Evolutionary conservation across 148 eudicot genomes (phyloP).

Genomic region (Arbutus unedo): DNA sequence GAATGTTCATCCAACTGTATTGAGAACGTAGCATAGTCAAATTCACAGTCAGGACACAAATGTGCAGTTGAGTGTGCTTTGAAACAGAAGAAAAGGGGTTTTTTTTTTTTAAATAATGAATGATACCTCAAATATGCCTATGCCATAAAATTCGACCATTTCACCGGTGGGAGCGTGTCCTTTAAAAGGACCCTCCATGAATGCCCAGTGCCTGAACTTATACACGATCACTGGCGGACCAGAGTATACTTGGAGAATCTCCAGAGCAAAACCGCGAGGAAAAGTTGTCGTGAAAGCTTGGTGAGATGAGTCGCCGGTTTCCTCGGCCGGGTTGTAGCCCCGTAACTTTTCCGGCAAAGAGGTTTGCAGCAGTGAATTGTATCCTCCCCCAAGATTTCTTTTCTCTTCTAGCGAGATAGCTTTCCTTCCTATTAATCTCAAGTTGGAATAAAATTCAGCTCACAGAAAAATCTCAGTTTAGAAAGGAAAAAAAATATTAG

Average conservation of each 20-base stretch:
- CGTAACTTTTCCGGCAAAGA: constrained; percentile 39
- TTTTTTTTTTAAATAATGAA: not conserved
- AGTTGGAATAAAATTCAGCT: not conserved
- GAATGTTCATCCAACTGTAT: constrained; percentile 58
- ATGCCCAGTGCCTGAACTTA: constrained; percentile 86
- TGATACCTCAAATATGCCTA: constrained; percentile 52
- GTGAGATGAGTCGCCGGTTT: constrained; percentile 39
- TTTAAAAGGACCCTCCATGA: constrained; percentile 83
- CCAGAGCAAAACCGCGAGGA: constrained; percentile 73
- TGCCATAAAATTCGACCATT: constrained; percentile 53
- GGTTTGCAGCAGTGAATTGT: constrained; percentile 45
- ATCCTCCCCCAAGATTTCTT: constrained; percentile 39
- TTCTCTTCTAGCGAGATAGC: constrained; percentile 27
- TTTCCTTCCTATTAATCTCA: constrained; percentile 32
- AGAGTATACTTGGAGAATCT: constrained; percentile 61
- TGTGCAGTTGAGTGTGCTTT: not conserved
- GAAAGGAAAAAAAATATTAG: not conserved
- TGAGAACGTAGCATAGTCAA: not conserved
- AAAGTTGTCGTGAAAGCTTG: constrained; percentile 41
- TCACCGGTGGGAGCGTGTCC: constrained; percentile 74
- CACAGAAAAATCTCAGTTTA: not conserved
- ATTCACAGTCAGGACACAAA: too few relatives aligned
- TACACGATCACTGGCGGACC: constrained; percentile 66
- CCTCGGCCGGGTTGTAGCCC: constrained; percentile 36
- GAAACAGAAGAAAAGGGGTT: not conserved